Percentiles rank a stretch among this genome's conserved stretches.
phyloP scores from a whole-genome alignment of 2,329 filamentous ascomycete species.

The Chrysosphaeria jannelii region DNA sequence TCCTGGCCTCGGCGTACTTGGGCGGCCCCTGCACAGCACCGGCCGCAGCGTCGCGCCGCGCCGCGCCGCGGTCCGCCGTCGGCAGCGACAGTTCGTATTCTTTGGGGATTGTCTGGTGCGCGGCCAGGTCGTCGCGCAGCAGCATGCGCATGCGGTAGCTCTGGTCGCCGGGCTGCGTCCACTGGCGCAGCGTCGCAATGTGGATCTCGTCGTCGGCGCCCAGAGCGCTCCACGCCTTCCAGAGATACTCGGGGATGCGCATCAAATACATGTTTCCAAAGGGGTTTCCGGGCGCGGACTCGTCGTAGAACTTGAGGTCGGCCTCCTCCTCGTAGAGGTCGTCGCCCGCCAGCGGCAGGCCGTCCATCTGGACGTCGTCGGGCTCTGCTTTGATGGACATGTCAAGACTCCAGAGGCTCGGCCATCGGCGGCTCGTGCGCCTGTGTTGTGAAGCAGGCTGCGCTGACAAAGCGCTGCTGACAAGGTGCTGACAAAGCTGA shows the following conservation, averaged over 20 bases:
- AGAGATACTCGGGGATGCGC: conserved; percentile 50
- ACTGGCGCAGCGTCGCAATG: conserved; percentile 42
- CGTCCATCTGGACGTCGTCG: conserved; percentile 3
- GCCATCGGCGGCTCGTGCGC: too few relatives aligned
- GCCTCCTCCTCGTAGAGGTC: conserved; percentile 36
- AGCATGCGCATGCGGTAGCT: conserved; percentile 29
- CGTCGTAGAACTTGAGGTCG: conserved; percentile 25
- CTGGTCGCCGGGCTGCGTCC: conserved; percentile 18
- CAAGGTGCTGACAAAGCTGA: too few relatives aligned
- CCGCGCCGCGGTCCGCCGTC: conserved; percentile 11
- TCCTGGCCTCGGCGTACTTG: conserved; percentile 27
- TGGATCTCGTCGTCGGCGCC: conserved; percentile 59
- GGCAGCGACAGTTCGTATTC: conserved; percentile 61
- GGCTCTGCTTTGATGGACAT: too few relatives aligned
- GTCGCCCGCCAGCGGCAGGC: conserved; percentile 17
- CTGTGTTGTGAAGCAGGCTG: too few relatives aligned
- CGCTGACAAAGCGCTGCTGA: too few relatives aligned
- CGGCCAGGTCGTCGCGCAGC: conserved; percentile 28
- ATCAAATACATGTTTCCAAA: conserved; percentile 33
- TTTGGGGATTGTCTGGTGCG: conserved; percentile 51
- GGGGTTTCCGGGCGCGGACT: conserved; percentile 8
- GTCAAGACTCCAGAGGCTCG: too few relatives aligned
- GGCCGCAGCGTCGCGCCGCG: conserved; percentile 1
- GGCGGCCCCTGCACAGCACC: neutral
- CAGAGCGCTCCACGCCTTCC: conserved; percentile 47